A percentile compares a stretch with the other conserved stretches of the same genome.
Conservation (phyloP, 2,329 filamentous ascomycete genomes). For the Cadophora malorum region DNA sequence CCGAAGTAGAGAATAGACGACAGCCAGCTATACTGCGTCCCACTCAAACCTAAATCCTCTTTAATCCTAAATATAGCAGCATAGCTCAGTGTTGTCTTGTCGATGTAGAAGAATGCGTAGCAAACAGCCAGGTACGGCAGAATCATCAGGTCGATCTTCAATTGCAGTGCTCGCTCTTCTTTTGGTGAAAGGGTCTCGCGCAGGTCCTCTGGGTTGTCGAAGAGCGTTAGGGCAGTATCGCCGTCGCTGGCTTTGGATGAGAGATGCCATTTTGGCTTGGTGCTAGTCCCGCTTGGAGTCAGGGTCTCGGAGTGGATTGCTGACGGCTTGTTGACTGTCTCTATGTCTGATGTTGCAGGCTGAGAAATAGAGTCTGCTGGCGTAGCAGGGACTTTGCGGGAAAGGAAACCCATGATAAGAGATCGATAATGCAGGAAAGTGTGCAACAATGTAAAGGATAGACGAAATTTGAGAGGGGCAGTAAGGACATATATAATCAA, state of each 20-base stretch:
- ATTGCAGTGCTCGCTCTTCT: constrained; percentile 47
- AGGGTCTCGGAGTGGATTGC: constrained; percentile 43
- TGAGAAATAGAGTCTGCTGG: background rate
- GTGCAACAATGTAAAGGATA: background rate
- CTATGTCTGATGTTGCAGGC: constrained; percentile 31
- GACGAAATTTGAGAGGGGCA: background rate
- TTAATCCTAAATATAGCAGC: constrained; percentile 63
- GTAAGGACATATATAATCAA: background rate
- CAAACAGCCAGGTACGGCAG: constrained; percentile 61
- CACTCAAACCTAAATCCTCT: constrained; percentile 58
- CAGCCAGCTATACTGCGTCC: constrained; percentile 59
- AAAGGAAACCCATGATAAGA: constrained; percentile 18
- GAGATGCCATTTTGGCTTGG: constrained; percentile 42
- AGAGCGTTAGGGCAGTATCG: constrained; percentile 58
- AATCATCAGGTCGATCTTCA: constrained; percentile 65
- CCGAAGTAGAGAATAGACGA: constrained; percentile 62
- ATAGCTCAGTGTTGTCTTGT: constrained; percentile 57
- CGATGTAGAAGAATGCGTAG: constrained; percentile 53
- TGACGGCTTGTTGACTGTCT: constrained; percentile 38
- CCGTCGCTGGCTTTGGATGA: constrained; percentile 47
- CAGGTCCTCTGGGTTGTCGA: constrained; percentile 54
- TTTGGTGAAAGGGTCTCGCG: constrained; percentile 53
- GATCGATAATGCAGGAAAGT: background rate
- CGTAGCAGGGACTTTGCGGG: constrained; percentile 7
- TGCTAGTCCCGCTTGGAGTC: constrained; percentile 25